Evolutionary conservation across 2,329 filamentous ascomycete species (phyloP), one percentile per base, ranked within the genome.

Genomic region (Cladosporium halotolerans): DNA sequence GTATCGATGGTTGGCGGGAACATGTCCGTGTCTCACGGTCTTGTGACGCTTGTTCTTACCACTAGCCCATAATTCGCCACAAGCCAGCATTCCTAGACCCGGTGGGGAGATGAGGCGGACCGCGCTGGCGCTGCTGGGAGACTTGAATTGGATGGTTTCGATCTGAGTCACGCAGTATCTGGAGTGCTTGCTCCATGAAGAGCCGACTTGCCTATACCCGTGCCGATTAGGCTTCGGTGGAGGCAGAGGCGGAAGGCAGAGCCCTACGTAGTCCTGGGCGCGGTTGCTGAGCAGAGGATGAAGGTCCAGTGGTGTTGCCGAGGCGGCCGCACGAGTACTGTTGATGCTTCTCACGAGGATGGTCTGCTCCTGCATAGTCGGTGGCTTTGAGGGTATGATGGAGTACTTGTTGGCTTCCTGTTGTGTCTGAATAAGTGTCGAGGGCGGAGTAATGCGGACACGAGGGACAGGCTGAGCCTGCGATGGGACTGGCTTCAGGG

Each of bases 11-110:
- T 52, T 13, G 4, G n/a, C 18, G 9, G 34, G 41, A 1, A 16
- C 19, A 3, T 40, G 33, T 1, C 32, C 38, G 3, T 14, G 32
- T 23, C 33, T 32, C 9, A 46, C 45, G 16, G 33, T 43, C 36
- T 45, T 33, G 42, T 58, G 56, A 6, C 53, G 45, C 41, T 50
- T 54, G 45, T 58, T 56, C 55, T 60, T 60, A 4, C 58, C 58
- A 8, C 53, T 36, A 13, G 36, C 53, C 57, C 55, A 60, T 9
- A 50, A 32, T 38, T 59, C 57, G n/a, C 34, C 58, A 40, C 53
- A 57, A 1, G 56, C 52, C 13, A 60, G 45, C 5, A 38, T 57
- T 7, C 58, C 55, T 9, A 54, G 39, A 8, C 46, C 50, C 2
- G 59, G 55, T 33, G 56, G 56, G 5, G 54, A 54, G 32, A 57